Evolutionary conservation across 148 eudicot genomes (phyloP).

Genomic region (Gaultheria prostrata): DNA sequence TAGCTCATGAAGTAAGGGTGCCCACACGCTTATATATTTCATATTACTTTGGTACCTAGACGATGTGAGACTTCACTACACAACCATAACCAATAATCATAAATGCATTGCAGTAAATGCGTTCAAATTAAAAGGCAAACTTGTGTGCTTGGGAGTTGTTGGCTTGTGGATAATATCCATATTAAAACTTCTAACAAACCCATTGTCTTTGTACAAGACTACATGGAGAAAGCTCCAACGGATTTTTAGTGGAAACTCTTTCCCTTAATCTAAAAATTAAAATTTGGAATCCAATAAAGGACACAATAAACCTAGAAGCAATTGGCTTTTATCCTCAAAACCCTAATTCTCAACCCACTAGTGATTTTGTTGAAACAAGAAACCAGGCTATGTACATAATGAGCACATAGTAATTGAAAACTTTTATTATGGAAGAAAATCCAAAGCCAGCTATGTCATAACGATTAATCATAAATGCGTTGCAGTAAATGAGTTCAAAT

Average conservation of each 20-base stretch:
- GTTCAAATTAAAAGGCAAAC: no score
- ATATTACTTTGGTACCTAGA: no score
- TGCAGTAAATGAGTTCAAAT: no score
- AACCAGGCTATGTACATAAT: neutral
- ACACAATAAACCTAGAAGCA: neutral
- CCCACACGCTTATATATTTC: no score
- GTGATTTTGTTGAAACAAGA: neutral
- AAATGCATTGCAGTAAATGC: no score
- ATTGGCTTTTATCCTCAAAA: constrained; percentile 25
- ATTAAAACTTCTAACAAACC: neutral
- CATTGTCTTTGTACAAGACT: neutral
- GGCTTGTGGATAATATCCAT: constrained; percentile 7
- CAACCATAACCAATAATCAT: no score
- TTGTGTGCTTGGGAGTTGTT: no score
- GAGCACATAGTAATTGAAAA: neutral
- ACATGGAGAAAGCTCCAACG: neutral
- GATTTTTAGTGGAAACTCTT: constrained; percentile 10
- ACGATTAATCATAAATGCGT: no score
- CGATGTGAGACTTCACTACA: no score
- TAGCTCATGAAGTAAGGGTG: no score
- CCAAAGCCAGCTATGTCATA: no score
- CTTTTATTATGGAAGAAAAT: neutral
- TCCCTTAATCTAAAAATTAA: constrained; percentile 20
- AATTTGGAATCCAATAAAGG: neutral
- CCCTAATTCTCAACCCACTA: neutral